These are phyloP conservation scores for Bassia scoparia DNA, from an alignment of 148 eudicot genomes.

Conservation along the genomic window DNA sequence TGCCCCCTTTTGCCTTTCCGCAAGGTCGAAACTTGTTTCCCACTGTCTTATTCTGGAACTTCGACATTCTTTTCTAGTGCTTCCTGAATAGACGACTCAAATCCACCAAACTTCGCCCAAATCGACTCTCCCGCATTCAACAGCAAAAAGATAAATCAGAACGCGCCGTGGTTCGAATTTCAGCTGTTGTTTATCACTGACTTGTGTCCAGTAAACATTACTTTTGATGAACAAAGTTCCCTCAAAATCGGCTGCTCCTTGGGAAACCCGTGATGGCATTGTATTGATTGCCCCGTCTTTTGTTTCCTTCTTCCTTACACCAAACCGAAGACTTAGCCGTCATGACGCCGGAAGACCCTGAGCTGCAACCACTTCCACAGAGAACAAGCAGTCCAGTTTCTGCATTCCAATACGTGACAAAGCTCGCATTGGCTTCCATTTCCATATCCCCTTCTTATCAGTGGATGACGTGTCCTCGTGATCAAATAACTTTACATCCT, in stretches of 20 bases:
- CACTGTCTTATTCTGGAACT: constrained; percentile 68
- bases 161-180: constrained; percentile 87
- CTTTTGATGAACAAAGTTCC: constrained; percentile 79
- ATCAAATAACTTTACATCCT: constrained; percentile 27
- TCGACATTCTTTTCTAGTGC: constrained; percentile 59
- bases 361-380: constrained; percentile 80
- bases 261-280: constrained; percentile 90
- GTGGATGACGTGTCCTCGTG: constrained; percentile 29
- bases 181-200: constrained; percentile 29
- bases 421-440: constrained; percentile 92
- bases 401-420: constrained; percentile 83
- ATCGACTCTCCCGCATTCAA: constrained; percentile 80
- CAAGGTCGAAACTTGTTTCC: constrained; percentile 68
- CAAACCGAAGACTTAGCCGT: constrained; percentile 82
- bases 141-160: constrained; percentile 58
- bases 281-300: constrained; percentile 88
- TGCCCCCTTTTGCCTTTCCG: constrained; percentile 93
- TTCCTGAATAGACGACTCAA: constrained; percentile 68
- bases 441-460: constrained; percentile 83
- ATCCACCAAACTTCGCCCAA: constrained; percentile 70
- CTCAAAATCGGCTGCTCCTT: constrained; percentile 92
- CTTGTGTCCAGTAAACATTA: constrained; percentile 65
- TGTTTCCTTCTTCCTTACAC: constrained; percentile 81
- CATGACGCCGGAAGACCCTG: constrained; percentile 81
- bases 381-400: constrained; percentile 81